Evolutionary conservation across 805 yeast species (phyloP).

Genomic region (Cyberlindnera nakhonratchasimensis): DNA sequence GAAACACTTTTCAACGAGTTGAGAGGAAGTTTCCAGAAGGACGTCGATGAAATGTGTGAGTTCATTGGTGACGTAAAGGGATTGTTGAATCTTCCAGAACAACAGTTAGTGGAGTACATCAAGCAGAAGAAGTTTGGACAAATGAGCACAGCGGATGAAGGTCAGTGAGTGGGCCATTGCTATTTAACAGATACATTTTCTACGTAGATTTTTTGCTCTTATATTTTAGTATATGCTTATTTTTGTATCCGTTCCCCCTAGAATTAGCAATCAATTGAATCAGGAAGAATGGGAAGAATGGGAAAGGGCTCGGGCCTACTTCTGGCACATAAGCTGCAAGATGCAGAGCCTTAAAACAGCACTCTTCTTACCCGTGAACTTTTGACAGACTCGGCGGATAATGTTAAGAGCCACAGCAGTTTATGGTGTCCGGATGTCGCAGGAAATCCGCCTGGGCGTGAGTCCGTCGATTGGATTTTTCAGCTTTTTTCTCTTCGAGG

Average conservation of each 20-base stretch:
- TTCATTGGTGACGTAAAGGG: conserved; percentile 35
- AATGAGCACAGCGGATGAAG: background rate
- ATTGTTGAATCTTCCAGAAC: conserved; percentile 34
- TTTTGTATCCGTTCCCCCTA: no score
- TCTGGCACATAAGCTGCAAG: no score
- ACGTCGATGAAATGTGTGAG: conserved; percentile 35
- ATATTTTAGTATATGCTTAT: no score
- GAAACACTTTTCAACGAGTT: conserved; percentile 31
- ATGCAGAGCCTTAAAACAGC: background rate
- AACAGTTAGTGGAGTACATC: conserved; percentile 30
- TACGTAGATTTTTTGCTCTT: background rate
- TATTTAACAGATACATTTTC: background rate
- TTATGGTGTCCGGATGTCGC: conserved; percentile 7
- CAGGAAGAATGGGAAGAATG: no score
- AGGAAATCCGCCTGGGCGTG: background rate
- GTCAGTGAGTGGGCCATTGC: background rate
- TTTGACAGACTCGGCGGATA: conserved; percentile 4
- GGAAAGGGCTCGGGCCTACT: no score
- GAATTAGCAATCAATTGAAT: no score
- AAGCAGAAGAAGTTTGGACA: conserved; percentile 23
- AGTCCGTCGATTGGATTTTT: conserved; percentile 19
- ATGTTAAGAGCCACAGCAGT: background rate
- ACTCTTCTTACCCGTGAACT: conserved; percentile 1
- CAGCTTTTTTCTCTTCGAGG: conserved; percentile 24
- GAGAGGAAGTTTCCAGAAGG: conserved; percentile 33